Evolutionary conservation across 805 yeast genomes (phyloP).

Genomic region (Hanseniaspora thailandica): DNA sequence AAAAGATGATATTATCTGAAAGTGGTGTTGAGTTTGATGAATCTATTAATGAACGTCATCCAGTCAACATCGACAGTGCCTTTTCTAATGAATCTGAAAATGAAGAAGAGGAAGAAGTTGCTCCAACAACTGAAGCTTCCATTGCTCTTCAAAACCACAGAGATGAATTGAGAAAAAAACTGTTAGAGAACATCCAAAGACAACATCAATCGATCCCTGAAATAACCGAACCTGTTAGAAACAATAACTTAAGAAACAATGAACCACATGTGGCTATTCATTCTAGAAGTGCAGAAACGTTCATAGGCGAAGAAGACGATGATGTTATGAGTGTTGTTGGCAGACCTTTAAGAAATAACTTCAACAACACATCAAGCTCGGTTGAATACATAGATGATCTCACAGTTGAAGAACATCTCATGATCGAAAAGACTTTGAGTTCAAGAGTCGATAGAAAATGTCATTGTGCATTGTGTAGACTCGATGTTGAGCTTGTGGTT

Average conservation of each 20-base stretch:
- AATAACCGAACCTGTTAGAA: not conserved
- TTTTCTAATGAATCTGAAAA: not conserved
- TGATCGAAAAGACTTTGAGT: not conserved
- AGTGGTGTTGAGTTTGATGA: not conserved
- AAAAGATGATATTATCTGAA: not conserved
- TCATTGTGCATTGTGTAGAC: conserved; percentile 3
- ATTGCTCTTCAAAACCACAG: not conserved
- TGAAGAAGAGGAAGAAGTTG: not conserved
- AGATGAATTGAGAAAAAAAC: not conserved
- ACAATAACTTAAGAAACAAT: not conserved
- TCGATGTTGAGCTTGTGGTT: conserved; percentile 8
- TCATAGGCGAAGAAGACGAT: too few relatives aligned
- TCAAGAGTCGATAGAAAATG: conserved; percentile 6
- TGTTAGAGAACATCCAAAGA: not conserved
- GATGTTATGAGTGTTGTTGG: too few relatives aligned
- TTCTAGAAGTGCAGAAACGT: not conserved
- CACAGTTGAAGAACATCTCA: too few relatives aligned
- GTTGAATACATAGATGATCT: not conserved
- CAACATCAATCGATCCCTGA: not conserved
- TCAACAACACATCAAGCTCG: not conserved
- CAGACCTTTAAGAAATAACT: not conserved
- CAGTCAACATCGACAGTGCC: not conserved
- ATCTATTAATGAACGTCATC: not conserved
- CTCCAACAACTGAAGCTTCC: not conserved
- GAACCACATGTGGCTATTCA: not conserved